Evolutionary conservation across 805 yeast species (phyloP), one percentile per base, ranked within the genome.

Genomic region (Brettanomyces naardenensis): DNA sequence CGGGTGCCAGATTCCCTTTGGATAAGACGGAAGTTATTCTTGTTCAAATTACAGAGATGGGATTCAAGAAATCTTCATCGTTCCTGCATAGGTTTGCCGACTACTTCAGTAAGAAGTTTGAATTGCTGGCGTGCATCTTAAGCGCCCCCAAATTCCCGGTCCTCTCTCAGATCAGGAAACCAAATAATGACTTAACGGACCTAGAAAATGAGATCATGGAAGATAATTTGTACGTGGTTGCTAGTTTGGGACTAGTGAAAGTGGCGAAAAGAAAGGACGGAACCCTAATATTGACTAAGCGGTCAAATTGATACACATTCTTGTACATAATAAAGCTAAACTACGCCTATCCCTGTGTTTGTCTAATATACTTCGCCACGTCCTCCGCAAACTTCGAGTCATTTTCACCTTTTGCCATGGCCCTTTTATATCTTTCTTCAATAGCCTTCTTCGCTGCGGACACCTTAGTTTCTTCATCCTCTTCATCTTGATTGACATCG

Each of bases 371-470:
- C 39, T 70, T 68, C 3, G 87, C 86, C 42, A 82, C 81, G 46
- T 71, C 73, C 54, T 80, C 87, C 5, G 88, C 88, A 5, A 87
- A 78, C 46, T 71, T 63, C 38, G 80, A 71, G 7, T 80, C 71
- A 53, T 78, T 80, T 3, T 80, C 74, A 7, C 76, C 72, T 10
- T 64, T 56, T 44, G 79, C 85, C 44, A 83, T 72, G 3, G 94
- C 92, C 28, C 69, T 69, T 56, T 81, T 82, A 56, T 87, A 87
- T 37, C 86, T 71, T 14, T 71, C 68, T 54, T 83, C 87, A 31
- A 85, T 59, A 22, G 66, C 71, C 3, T 63, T 69, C 9, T 61
- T 62, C n/a, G 53, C 46, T 15, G 41, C 68, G 53, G 83, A 87
- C 31, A 83, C 56, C 23, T 66, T 71, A 2, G 62, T 68, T 7